Conservation (phyloP, 208 protist species). For the Leishmania arabica region DNA sequence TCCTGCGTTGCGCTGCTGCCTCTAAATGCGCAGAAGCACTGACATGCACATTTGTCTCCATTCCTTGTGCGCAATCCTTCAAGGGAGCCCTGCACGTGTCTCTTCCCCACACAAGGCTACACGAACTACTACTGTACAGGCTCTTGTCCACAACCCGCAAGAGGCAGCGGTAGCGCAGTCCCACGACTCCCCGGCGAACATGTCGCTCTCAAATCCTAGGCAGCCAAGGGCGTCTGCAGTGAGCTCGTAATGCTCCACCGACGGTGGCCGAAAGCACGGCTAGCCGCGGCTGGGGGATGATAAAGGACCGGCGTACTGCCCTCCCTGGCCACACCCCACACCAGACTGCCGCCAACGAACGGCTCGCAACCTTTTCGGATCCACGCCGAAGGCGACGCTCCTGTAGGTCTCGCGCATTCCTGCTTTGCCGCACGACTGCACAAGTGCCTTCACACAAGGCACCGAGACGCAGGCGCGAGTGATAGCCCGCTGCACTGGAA, state of each 20-base stretch:
- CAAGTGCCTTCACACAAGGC: conserved; percentile 4
- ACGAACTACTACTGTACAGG: conserved; percentile 43
- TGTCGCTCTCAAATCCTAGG: conserved; percentile 9
- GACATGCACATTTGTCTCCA: conserved; percentile 42
- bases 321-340: conserved; percentile 5
- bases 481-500: conserved; percentile 17
- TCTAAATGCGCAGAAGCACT: conserved; percentile 34
- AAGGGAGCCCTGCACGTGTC: conserved; percentile 27
- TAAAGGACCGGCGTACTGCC: conserved; percentile 29
- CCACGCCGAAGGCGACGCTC: conserved; percentile 9
- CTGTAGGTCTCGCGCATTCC: neutral
- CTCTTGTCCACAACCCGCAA: conserved; percentile 19
- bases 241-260: conserved; percentile 42
- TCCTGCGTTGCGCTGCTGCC: neutral
- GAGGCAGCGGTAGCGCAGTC: conserved; percentile 25
- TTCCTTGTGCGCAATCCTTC: conserved; percentile 9
- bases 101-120: conserved; percentile 32
- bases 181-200: conserved; percentile 9
- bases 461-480: conserved; percentile 10
- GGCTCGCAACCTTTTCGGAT: conserved; percentile 3
- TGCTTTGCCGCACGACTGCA: neutral
- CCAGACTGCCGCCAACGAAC: conserved; percentile 1
- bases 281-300: conserved; percentile 38
- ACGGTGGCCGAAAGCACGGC: conserved; percentile 42
- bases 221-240: conserved; percentile 21